A percentile compares a stretch with the other conserved stretches of the same genome.
phyloP scores from a whole-genome alignment of 345 rosid species.

The Mangifera indica region DNA sequence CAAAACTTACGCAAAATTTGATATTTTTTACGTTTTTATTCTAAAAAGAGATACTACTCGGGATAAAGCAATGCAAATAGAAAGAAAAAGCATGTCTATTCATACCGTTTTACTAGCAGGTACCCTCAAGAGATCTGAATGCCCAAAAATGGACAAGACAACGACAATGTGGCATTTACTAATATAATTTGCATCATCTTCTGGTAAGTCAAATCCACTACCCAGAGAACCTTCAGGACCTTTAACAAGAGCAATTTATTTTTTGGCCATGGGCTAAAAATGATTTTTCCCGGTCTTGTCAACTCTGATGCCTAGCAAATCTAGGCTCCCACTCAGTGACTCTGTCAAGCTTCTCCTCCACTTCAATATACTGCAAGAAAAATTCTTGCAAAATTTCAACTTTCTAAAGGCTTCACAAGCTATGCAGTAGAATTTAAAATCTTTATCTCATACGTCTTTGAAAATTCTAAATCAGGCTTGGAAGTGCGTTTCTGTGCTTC shows the following conservation, averaged over 20 bases:
- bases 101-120: slow-evolving; percentile 81
- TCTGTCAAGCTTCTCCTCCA: slow-evolving; percentile 61
- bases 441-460: slow-evolving; percentile 86
- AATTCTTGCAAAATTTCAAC: slow-evolving; percentile 82
- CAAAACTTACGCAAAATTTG: neutral
- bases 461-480: slow-evolving; percentile 22
- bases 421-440: slow-evolving; percentile 67
- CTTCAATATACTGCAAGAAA: slow-evolving; percentile 68
- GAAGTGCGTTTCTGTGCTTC: no score
- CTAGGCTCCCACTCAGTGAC: slow-evolving; percentile 71
- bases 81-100: neutral
- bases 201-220: slow-evolving; percentile 90
- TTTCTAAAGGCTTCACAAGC: slow-evolving; percentile 84
- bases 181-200: slow-evolving; percentile 81
- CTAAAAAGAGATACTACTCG: neutral
- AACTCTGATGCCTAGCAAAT: slow-evolving; percentile 92
- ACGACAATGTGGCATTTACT: slow-evolving; percentile 97
- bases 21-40: neutral
- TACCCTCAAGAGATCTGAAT: slow-evolving; percentile 87
- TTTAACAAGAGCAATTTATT: slow-evolving; percentile 84
- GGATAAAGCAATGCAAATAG: neutral
- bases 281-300: slow-evolving; percentile 67
- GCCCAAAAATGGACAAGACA: slow-evolving; percentile 89
- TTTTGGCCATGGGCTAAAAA: slow-evolving; percentile 73
- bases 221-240: slow-evolving; percentile 72